Conservation (phyloP, 257 asterid species). For the Solanum peruvianum region DNA sequence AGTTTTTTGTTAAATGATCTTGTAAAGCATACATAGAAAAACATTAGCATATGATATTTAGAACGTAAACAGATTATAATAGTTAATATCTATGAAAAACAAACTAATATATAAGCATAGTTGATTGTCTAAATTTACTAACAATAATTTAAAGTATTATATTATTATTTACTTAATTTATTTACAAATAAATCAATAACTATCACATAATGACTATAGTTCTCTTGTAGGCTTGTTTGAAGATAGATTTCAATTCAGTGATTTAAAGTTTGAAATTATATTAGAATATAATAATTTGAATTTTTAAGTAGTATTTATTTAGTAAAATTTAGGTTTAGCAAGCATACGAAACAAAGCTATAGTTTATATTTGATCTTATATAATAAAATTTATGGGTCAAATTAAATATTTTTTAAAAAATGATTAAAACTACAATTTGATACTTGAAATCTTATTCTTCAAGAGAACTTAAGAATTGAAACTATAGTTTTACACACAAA, state of each 20-base stretch:
- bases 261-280: too few relatives aligned
- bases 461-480: neutral
- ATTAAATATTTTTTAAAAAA: too few relatives aligned
- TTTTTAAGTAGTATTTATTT: too few relatives aligned
- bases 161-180: too few relatives aligned
- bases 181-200: too few relatives aligned
- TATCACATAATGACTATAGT: neutral
- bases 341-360: too few relatives aligned
- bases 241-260: neutral
- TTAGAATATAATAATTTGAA: neutral
- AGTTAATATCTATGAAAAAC: neutral
- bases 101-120: neutral
- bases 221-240: neutral
- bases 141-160: neutral
- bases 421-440: neutral
- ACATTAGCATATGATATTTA: neutral
- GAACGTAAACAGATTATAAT: too few relatives aligned
- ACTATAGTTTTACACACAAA: neutral
- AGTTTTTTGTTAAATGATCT: neutral
- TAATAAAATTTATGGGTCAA: neutral
- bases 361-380: neutral
- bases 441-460: neutral
- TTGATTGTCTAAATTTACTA: neutral
- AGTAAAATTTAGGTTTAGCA: too few relatives aligned
- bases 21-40: neutral